phyloP scores from a whole-genome alignment of 768 basidiomycete genomes.

The Paxillus involutus region DNA sequence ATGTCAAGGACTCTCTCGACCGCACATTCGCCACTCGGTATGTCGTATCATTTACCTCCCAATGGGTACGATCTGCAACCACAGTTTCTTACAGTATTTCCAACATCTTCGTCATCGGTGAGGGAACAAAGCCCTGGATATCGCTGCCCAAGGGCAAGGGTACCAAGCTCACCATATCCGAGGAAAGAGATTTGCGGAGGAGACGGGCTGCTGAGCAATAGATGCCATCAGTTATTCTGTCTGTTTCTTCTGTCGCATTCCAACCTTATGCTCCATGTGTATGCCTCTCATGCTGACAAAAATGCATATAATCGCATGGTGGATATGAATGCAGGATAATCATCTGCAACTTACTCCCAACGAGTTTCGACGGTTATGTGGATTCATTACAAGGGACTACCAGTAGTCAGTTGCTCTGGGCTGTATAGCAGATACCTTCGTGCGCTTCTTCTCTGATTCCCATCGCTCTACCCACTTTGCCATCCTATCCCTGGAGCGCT shows the following conservation, averaged over 20 bases:
- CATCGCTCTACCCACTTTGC: constrained; percentile 85
- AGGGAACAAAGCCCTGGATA: constrained; percentile 94
- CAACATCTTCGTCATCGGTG: constrained; percentile 98
- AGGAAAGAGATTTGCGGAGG: constrained; percentile 93
- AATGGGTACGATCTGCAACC: not conserved
- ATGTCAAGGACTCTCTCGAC: constrained; percentile 94
- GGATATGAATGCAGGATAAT: constrained; percentile 11
- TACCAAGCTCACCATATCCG: constrained; percentile 94
- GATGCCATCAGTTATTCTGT: constrained; percentile 22
- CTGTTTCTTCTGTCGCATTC: constrained; percentile 6
- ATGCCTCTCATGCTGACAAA: constrained; percentile 16
- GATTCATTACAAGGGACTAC: constrained; percentile 23
- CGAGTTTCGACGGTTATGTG: not conserved
- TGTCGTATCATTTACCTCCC: constrained; percentile 24
- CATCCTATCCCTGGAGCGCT: constrained; percentile 80
- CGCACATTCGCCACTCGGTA: constrained; percentile 97
- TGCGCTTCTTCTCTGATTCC: constrained; percentile 76
- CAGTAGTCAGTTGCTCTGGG: constrained; percentile 48
- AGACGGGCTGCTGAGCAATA: constrained; percentile 74
- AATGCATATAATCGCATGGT: constrained; percentile 18
- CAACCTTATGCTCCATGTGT: constrained; percentile 13
- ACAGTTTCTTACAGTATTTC: constrained; percentile 59
- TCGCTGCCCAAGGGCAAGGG: constrained; percentile 98
- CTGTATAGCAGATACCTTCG: constrained; percentile 33
- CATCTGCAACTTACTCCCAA: not conserved